Evolutionary conservation across 257 asterid genomes (phyloP), one percentile per base, ranked within the genome.

Genomic region (Rhazya stricta): DNA sequence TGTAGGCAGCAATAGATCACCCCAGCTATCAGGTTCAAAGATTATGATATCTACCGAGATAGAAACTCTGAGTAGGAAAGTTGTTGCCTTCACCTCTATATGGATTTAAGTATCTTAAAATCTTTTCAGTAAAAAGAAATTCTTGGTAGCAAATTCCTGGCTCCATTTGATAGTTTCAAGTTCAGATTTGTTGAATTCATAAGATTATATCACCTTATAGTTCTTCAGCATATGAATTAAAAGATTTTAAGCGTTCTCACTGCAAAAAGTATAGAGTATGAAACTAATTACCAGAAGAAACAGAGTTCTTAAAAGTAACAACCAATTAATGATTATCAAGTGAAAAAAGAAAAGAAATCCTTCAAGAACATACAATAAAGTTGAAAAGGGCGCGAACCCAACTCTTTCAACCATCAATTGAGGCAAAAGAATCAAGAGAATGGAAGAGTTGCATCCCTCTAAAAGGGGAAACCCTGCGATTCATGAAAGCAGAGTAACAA

Each of bases 361-460:
- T 34, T 36, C 29, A 6, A 34, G 69, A 63, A 63, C 43, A 15
- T 13, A 62, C 11, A 32, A 1, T 30, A 62, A 29, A 34, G 37
- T 61, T 1, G 39, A 30, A 12, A 61, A 11, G n/a, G 23, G 67
- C 51, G 32, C 67, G 6, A 37, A 45, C 15, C 41, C 63, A 30
- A 65, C 68, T 66, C 37, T 71, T 53, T 68, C 12, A 63, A 41
- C 29, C 36, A 74, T 54, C 19, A 53, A 62, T 27, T 43, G 39
- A n/a, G 60, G 29, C 41, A n/a, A 51, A 6, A 54, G 23, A 37
- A 67, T 41, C 30, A 69, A 71, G 42, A 70, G 29, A 29, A 15
- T 41, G 27, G 43, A 9, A 63, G 56, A 48, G 39, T 37, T 19
- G 12, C 53, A 6, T 3, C 23, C 25, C 30, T 8, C 36, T 32